Base-by-base conservation (phyloP, 1,284 basidiomycete genomes). In the Prillingera fragicola region DNA sequence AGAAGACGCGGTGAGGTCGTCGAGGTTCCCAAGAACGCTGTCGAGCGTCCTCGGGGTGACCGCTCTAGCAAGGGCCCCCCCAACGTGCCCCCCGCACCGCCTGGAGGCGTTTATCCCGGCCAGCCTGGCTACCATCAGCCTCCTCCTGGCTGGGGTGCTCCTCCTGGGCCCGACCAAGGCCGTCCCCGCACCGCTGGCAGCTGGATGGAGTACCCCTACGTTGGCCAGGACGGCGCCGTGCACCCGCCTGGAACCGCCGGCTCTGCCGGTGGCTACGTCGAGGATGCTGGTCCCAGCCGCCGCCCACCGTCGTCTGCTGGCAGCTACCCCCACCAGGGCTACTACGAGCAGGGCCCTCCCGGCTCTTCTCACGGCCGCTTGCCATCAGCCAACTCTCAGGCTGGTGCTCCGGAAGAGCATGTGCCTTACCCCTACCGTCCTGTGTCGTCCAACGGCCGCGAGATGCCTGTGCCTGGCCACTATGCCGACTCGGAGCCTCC, bases 11-110 rank as follows among this genome's bases (percentile, higher is more conserved):
- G 69, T 3, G 68, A 71, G 38, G 57, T 72, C 8, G 67, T 71
- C n/a, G 67, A 71, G 41, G 65, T 71, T 14, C 67, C 65, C 23
- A 70, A 71, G 50, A 65, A 67, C 34, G 63, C 65, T 1, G 55
- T 67, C 14, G 66, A 69, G 50, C 56, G 67, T 32, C 63, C 63
- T 8, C 52, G 62, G 5, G 48, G 45, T 14, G 48, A 54, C 27
- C 52, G 52, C 22, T 41, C 41, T n/a, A 31, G 19, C 36, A 50
- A 51, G 38, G 38, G 39, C 29, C 33, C 40, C 22, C 26, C 38
- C 22, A n/a, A 31, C 34, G 18, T 18, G 14, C 18, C 25, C 34
- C 33, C 17, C 10, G 8, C 17, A 13, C 36, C 15, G 13, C 42
- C 26, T 18, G 45, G 41, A 3, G 42, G 21, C 6, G 41, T 45